Percentiles rank a stretch among this genome's conserved stretches.
phyloP scores from a whole-genome alignment of 257 asterid species.

The Voacanga thouarsii region DNA sequence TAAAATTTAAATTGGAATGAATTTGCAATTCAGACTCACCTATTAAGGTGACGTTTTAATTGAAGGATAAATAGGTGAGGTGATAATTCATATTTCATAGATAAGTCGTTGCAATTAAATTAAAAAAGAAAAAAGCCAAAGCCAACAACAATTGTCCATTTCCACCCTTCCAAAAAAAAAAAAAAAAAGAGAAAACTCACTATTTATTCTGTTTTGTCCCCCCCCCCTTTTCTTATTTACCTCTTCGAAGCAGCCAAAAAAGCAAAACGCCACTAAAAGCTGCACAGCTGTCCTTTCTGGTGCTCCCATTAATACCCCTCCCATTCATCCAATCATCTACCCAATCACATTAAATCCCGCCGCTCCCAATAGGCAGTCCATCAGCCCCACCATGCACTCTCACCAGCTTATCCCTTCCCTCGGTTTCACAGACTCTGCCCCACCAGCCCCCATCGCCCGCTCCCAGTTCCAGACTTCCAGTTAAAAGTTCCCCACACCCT shows the following conservation, averaged over 20 bases:
- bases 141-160: neutral
- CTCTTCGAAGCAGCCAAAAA: conserved; percentile 8
- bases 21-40: no score
- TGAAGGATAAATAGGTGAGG: no score
- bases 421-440: no score
- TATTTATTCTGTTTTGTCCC: neutral
- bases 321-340: neutral
- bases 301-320: neutral
- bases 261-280: neutral
- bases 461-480: neutral
- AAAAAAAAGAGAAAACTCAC: neutral
- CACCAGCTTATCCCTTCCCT: neutral
- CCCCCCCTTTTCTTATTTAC: neutral
- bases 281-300: neutral
- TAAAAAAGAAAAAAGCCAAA: no score
- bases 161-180: neutral
- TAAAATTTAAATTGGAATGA: no score
- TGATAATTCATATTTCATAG: no score
- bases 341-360: neutral
- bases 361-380: neutral
- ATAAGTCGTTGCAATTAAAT: no score
- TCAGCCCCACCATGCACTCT: neutral
- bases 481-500: neutral
- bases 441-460: no score
- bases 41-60: no score